These are phyloP conservation scores for Grosmannia clavigera DNA, from an alignment of 2,329 filamentous ascomycete genomes.

Conservation along the genomic window DNA sequence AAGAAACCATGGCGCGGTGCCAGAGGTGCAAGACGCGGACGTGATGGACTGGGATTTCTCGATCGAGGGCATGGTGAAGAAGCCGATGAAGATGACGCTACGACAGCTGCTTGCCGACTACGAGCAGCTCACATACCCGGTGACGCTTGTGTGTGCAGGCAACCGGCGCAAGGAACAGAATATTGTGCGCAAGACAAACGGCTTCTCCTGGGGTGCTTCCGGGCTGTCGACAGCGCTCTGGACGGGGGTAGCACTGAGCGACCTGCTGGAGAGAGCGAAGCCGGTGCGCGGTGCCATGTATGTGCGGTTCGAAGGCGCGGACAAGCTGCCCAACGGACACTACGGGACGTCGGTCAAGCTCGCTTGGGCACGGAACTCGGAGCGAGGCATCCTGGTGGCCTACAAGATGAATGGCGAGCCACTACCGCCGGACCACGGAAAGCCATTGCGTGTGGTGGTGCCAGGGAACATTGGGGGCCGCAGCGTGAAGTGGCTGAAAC, in stretches of 20 bases:
- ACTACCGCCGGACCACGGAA: slow-evolving; percentile 73
- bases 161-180: slow-evolving; percentile 93
- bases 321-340: slow-evolving; percentile 75
- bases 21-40: slow-evolving; percentile 57
- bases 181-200: slow-evolving; percentile 77
- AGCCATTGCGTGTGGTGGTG: slow-evolving; percentile 69
- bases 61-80: slow-evolving; percentile 72
- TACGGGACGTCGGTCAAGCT: slow-evolving; percentile 84
- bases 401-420: slow-evolving; percentile 83
- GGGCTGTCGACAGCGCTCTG: slow-evolving; percentile 79
- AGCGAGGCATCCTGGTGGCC: slow-evolving; percentile 74
- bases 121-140: slow-evolving; percentile 71
- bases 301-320: slow-evolving; percentile 84
- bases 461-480: slow-evolving; percentile 86
- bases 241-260: slow-evolving; percentile 67
- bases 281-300: slow-evolving; percentile 62
- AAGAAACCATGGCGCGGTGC: slow-evolving; percentile 77
- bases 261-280: slow-evolving; percentile 55
- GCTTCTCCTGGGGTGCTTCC: slow-evolving; percentile 86
- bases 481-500: slow-evolving; percentile 88
- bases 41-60: slow-evolving; percentile 71
- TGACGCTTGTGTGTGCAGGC: slow-evolving; percentile 84
- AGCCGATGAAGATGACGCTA: slow-evolving; percentile 60
- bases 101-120: slow-evolving; percentile 61
- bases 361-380: slow-evolving; percentile 76